These are phyloP conservation scores for Ottelia alismoides DNA, from an alignment of 106 monocot genomes.

Conservation along the genomic window DNA sequence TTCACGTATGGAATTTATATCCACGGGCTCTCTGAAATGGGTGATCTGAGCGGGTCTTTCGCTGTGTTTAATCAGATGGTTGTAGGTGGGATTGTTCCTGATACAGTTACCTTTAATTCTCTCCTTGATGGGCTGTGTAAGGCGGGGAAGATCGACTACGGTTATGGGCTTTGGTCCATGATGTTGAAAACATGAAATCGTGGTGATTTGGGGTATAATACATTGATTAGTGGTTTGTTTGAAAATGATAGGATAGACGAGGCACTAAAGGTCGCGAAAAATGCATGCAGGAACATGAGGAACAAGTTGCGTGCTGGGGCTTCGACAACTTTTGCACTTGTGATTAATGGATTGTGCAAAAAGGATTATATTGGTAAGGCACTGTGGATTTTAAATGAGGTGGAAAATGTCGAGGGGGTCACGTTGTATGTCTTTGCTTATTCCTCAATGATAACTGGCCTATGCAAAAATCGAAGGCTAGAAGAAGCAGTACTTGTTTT, in stretches of 20 bases:
- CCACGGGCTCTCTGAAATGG: constrained; percentile 49
- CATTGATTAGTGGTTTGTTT: constrained; percentile 64
- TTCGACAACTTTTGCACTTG: constrained; percentile 42
- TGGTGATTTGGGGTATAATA: constrained; percentile 55
- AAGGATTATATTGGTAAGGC: constrained; percentile 60
- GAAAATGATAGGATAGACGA: constrained; percentile 39
- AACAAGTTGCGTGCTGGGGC: constrained; percentile 24
- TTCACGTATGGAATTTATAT: constrained; percentile 67
- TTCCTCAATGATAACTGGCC: constrained; percentile 67
- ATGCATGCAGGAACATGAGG: constrained; percentile 7
- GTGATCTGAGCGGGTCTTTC: constrained; percentile 44
- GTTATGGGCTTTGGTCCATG: constrained; percentile 37
- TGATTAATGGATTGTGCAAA: constrained; percentile 75
- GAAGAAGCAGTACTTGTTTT: constrained; percentile 50
- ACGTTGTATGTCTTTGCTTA: constrained; percentile 59
- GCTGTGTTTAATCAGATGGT: constrained; percentile 50
- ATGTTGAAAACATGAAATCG: constrained; percentile 21
- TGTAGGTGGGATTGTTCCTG: constrained; percentile 40
- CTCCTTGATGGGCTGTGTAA: constrained; percentile 53
- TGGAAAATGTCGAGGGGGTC: constrained; percentile 12
- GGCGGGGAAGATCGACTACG: constrained; percentile 28
- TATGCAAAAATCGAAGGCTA: constrained; percentile 46
- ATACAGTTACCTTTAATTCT: constrained; percentile 52
- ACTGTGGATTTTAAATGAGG: constrained; percentile 38
- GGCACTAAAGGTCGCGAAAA: constrained; percentile 39